Evolutionary conservation across 768 basidiomycete genomes (phyloP), one percentile per base, ranked within the genome.

Genomic region (Trametes sanguinea): DNA sequence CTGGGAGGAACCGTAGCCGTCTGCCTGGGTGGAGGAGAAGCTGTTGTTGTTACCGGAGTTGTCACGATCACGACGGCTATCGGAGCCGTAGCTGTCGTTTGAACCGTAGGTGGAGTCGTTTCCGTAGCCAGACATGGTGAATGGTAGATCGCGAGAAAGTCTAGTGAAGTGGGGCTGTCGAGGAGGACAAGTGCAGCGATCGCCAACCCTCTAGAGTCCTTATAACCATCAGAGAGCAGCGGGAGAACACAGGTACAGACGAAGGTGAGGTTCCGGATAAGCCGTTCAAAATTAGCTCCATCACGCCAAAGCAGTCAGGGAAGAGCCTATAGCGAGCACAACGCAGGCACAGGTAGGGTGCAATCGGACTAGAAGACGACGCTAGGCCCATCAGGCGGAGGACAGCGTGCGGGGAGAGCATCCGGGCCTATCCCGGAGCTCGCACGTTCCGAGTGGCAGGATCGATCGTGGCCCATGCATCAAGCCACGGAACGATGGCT

Each of bases 11-110:
- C n/a, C n/a, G n/a, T n/a, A n/a, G n/a, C n/a, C n/a, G n/a, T n/a
- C n/a, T n/a, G n/a, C n/a, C n/a, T n/a, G n/a, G n/a, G n/a, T n/a
- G n/a, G n/a, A n/a, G n/a, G n/a, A n/a, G n/a, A n/a, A n/a, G n/a
- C n/a, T n/a, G n/a, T n/a, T n/a, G n/a, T n/a, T n/a, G n/a, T n/a
- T n/a, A n/a, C n/a, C n/a, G n/a, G n/a, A n/a, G n/a, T n/a, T n/a
- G n/a, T n/a, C n/a, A 45, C 46, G 37, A 42, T 59, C 60, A 39
- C 64, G 66, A n/a, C 67, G 65, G 56, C 39, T 57, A n/a, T n/a
- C n/a, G 40, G 47, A 48, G 9, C 57, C 47, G 48, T 58, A 39
- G 47, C 29, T 51, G n/a, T n/a, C n/a, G n/a, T n/a, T n/a, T n/a
- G n/a, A n/a, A n/a, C n/a, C n/a, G n/a, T n/a, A n/a, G n/a, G n/a